Percentiles rank a stretch among this genome's conserved stretches.
Conservation (phyloP, 805 yeast genomes). For the Yarrowia sp. region DNA sequence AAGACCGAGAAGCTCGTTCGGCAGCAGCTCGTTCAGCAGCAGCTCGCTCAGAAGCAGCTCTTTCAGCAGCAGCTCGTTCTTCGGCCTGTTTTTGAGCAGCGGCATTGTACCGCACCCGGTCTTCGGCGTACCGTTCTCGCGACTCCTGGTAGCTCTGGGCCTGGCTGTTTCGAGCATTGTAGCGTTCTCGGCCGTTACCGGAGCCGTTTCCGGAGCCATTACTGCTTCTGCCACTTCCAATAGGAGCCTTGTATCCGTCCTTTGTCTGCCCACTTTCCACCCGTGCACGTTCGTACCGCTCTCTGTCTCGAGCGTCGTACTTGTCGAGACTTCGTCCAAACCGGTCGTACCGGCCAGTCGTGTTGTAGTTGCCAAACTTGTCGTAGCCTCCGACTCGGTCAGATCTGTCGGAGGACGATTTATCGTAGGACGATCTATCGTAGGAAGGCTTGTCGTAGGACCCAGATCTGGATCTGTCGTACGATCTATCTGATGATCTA, state of each 20-base stretch:
- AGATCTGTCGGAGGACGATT: no score
- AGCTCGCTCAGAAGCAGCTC: not conserved
- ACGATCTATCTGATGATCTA: no score
- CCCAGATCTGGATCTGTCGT: no score
- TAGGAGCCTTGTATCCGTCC: no score
- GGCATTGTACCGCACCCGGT: not conserved
- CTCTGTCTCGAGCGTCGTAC: conserved; percentile 14
- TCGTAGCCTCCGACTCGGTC: not conserved
- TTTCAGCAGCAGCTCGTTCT: not conserved
- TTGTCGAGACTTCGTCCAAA: conserved; percentile 1
- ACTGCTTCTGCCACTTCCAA: no score
- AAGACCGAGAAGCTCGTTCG: no score
- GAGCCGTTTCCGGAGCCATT: not conserved
- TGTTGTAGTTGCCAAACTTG: not conserved
- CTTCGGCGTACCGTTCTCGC: conserved; percentile 13
- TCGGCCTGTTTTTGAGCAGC: not conserved
- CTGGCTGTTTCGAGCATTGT: not conserved
- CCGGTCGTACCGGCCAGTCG: not conserved
- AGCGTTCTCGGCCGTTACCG: not conserved
- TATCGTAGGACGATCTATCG: no score
- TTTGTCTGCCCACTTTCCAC: no score
- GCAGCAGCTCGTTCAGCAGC: not conserved
- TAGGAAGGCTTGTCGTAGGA: no score
- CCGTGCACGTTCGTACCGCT: not conserved
- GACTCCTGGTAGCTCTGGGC: conserved; percentile 14